These are phyloP conservation scores for Aspergillus flavus DNA, from an alignment of 2,329 filamentous ascomycete genomes.

Conservation along the genomic window DNA sequence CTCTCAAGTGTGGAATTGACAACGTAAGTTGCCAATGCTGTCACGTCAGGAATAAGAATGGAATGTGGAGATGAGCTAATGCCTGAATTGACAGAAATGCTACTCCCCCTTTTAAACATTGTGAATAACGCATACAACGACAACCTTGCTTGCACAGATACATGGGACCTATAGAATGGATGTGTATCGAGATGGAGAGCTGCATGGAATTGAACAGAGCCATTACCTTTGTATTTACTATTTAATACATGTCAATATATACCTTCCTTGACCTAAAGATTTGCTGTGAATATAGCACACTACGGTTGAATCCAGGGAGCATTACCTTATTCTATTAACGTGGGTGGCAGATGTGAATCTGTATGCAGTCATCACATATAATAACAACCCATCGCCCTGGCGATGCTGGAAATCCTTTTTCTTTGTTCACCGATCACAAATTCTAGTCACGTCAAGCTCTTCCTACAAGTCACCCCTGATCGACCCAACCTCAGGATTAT, in stretches of 20 bases:
- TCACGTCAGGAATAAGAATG: neutral
- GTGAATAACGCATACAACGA: neutral
- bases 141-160: neutral
- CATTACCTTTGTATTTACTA: neutral
- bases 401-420: neutral
- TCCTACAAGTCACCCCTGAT: neutral
- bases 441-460: neutral
- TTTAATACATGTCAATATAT: neutral
- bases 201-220: neutral
- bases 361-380: neutral
- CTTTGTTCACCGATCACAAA: neutral
- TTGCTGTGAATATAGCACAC: neutral
- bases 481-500: no score
- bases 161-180: neutral
- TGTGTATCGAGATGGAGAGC: neutral
- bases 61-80: neutral
- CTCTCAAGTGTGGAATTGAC: neutral
- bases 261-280: neutral
- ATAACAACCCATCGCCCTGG: neutral
- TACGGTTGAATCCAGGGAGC: neutral
- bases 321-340: neutral
- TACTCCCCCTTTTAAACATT: neutral
- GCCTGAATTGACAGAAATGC: neutral
- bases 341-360: neutral
- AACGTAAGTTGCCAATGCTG: neutral